These are phyloP conservation scores for Yamadazyma diospyri DNA, from an alignment of 1,139 yeast species.

Conservation along the genomic window DNA sequence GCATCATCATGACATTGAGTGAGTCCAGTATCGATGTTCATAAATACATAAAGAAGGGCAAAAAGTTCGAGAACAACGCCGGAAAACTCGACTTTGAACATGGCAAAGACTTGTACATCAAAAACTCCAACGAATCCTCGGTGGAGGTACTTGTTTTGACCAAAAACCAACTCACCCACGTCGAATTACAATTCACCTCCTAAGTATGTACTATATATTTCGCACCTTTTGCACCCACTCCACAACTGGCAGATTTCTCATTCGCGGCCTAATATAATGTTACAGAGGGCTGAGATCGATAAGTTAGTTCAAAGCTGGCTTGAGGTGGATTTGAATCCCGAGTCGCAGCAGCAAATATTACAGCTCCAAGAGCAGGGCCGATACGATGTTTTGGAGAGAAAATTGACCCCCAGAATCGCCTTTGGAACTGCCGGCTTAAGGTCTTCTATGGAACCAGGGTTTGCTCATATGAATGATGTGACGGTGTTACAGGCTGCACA, in stretches of 20 bases:
- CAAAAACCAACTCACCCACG: background rate
- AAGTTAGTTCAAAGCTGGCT: conserved; percentile 48
- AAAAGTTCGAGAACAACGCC: conserved; percentile 19
- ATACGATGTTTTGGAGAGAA: conserved; percentile 44
- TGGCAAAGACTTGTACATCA: background rate
- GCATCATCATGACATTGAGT: conserved; percentile 14
- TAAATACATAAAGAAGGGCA: conserved; percentile 43
- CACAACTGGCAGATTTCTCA: too few relatives aligned
- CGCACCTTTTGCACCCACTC: background rate
- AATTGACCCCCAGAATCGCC: conserved; percentile 58
- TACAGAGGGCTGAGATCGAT: conserved; percentile 23
- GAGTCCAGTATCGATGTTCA: conserved; percentile 19
- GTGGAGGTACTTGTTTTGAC: too few relatives aligned
- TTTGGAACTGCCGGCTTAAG: conserved; percentile 95
- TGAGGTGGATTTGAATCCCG: conserved; percentile 45
- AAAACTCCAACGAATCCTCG: background rate
- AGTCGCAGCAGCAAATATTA: conserved; percentile 54
- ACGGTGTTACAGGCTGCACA: conserved; percentile 91
- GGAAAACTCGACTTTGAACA: conserved; percentile 1
- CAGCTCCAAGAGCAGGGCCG: conserved; percentile 39
- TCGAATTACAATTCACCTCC: background rate
- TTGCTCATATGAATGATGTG: conserved; percentile 82
- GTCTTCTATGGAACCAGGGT: conserved; percentile 87
- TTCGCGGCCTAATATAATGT: too few relatives aligned
- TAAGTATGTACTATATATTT: conserved; percentile 2